phyloP scores from a whole-genome alignment of 2,329 filamentous ascomycete genomes.

The Apiospora kogelbergensis region DNA sequence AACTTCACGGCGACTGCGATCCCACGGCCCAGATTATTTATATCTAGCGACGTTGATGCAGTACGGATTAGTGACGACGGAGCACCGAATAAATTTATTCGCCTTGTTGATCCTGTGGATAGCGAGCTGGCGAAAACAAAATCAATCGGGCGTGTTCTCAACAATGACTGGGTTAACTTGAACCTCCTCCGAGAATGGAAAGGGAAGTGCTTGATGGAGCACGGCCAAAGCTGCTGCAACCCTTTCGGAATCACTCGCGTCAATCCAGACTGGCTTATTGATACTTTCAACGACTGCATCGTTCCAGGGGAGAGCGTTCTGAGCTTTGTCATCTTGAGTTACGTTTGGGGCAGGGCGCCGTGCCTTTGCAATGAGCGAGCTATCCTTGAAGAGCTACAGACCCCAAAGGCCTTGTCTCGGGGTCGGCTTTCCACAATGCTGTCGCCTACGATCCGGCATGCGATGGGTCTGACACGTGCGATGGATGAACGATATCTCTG shows the following conservation, averaged over 20 bases:
- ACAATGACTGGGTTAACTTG: not conserved
- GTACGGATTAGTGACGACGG: too few relatives aligned
- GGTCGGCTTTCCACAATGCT: rapidly evolving
- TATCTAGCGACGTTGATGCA: too few relatives aligned
- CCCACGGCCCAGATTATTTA: too few relatives aligned
- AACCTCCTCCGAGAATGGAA: not conserved
- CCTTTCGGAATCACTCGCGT: not conserved
- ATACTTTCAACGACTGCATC: not conserved
- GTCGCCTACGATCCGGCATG: not conserved
- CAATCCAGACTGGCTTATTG: not conserved
- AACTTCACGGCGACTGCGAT: too few relatives aligned
- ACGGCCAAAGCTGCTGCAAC: not conserved
- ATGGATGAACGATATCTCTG: not conserved
- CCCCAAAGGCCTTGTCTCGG: not conserved
- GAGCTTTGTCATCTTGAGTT: not conserved
- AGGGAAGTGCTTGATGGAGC: not conserved
- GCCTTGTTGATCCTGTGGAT: too few relatives aligned
- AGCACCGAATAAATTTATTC: too few relatives aligned
- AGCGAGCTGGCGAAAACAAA: too few relatives aligned
- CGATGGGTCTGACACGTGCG: not conserved
- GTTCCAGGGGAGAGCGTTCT: not conserved
- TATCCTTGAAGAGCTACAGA: not conserved
- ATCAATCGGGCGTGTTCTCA: not conserved
- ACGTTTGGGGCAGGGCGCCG: not conserved
- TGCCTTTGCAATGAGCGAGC: not conserved